Conservation (phyloP, 306 rosid species). For the cucumber (Cucumis sativus) region DNA sequence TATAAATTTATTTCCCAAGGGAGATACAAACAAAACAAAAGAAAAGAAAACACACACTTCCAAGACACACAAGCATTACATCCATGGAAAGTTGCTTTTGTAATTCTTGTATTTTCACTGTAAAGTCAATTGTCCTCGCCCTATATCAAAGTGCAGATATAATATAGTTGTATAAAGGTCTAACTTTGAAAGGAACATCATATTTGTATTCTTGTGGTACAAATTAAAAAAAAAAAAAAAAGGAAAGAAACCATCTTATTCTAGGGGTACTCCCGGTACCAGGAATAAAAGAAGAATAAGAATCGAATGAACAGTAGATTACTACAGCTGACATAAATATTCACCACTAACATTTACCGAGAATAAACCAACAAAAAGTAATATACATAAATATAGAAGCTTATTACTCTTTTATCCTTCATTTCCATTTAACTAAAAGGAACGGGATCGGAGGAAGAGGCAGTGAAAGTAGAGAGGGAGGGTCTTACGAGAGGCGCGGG, state of each 20-base stretch:
- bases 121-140: constrained; percentile 68
- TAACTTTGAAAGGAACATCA: neutral
- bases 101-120: constrained; percentile 67
- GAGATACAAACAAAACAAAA: no score
- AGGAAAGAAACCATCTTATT: neutral
- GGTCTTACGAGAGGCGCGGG: no score
- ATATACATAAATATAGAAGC: no score
- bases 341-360: neutral
- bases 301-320: neutral
- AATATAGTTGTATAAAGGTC: constrained; percentile 8
- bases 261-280: neutral
- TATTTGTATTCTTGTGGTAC: neutral
- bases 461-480: no score
- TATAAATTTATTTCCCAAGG: no score
- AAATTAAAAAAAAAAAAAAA: neutral
- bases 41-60: no score
- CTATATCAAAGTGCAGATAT: constrained; percentile 12
- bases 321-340: neutral
- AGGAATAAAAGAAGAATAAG: neutral
- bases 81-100: constrained; percentile 89
- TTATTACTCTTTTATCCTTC: no score
- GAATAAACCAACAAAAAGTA: neutral
- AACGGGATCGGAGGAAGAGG: no score
- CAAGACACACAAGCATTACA: no score
- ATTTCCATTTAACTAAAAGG: no score